phyloP scores from a whole-genome alignment of 2,329 filamentous ascomycete genomes.

The Fusarium luffae region DNA sequence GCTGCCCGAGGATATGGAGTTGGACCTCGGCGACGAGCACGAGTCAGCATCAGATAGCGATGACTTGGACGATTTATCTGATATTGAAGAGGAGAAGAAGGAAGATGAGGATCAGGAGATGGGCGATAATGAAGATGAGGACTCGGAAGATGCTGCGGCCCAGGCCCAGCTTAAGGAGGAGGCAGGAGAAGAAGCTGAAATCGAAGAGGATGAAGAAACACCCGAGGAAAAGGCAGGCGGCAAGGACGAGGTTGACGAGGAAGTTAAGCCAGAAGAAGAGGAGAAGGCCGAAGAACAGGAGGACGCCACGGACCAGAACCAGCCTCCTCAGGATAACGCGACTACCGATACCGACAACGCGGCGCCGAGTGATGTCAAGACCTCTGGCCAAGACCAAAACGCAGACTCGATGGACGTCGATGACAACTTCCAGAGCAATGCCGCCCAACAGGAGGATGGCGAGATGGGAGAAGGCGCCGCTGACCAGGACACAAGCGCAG shows the following conservation, averaged over 20 bases:
- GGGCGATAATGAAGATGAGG: constrained; percentile 49
- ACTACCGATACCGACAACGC: constrained; percentile 70
- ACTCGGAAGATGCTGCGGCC: constrained; percentile 53
- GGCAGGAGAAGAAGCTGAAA: constrained; percentile 62
- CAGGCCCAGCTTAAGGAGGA: constrained; percentile 53
- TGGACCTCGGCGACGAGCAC: constrained; percentile 80
- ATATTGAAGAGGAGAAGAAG: constrained; percentile 60
- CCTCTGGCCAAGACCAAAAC: constrained; percentile 73
- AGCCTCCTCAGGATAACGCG: constrained; percentile 58
- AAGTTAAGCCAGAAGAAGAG: constrained; percentile 58
- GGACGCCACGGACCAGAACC: constrained; percentile 56
- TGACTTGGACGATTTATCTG: constrained; percentile 68
- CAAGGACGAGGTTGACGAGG: constrained; percentile 60
- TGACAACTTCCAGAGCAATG: constrained; percentile 68
- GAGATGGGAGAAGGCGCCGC: constrained; percentile 72
- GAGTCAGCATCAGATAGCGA: constrained; percentile 66
- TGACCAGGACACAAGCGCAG: constrained; percentile 70
- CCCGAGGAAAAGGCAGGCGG: constrained; percentile 57
- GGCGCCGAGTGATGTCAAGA: constrained; percentile 71
- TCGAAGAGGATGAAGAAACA: constrained; percentile 66
- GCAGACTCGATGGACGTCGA: constrained; percentile 72
- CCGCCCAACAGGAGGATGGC: constrained; percentile 73
- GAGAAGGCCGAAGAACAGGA: constrained; percentile 66
- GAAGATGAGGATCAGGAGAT: constrained; percentile 56
- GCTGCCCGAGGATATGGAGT: constrained; percentile 87